Base-by-base conservation (phyloP, 2,329 filamentous ascomycete species). In the Sphaerulina populicola region DNA sequence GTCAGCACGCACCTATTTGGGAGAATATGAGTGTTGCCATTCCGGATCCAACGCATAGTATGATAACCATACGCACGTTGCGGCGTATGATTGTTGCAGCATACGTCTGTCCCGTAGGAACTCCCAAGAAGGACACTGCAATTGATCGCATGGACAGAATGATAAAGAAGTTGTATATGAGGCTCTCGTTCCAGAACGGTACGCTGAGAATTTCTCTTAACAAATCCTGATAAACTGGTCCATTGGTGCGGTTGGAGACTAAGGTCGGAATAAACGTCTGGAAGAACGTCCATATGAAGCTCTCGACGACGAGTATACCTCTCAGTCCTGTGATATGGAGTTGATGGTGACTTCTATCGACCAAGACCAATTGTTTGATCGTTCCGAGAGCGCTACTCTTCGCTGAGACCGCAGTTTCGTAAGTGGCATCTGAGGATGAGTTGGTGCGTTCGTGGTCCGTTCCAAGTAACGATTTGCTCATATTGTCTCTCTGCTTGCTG, bases 91-190 rank as follows among this genome's bases (percentile, higher is more conserved):
- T 51, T 18, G 68, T 67, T 23, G 69, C 68, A 9, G 72, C 67
- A 51, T 70, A 66, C 5, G 64, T 59, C 35, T 60, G 56, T 37
- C 67, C 64, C 3, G 59, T 65, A 0, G 68, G 66, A 29, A 68
- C 60, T 11, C 55, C 55, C 31, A 76, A 62, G 49, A 73, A 76
- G 3, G 70, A 69, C 2, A 74, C 63, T 31, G 65, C 67, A 30
- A 71, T 66, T 9, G 68, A 69, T 9, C 74, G 69, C 6, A 70
- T 72, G 3, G 71, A 74, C 15, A 76, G 62, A 21, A 74, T 64
- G 53, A 76, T 69, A 59, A 75, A 67, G 62, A 68, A 70, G 18
- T 69, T 70, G 60, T 71, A 71, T 47, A 76, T 69, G 51, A 75
- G 62, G 30, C 67, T 66, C 31, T 70, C 64, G 53, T 75, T 74